These are phyloP conservation scores for Penicillium goetzii DNA, from an alignment of 495 filamentous ascomycete genomes.

Conservation along the genomic window DNA sequence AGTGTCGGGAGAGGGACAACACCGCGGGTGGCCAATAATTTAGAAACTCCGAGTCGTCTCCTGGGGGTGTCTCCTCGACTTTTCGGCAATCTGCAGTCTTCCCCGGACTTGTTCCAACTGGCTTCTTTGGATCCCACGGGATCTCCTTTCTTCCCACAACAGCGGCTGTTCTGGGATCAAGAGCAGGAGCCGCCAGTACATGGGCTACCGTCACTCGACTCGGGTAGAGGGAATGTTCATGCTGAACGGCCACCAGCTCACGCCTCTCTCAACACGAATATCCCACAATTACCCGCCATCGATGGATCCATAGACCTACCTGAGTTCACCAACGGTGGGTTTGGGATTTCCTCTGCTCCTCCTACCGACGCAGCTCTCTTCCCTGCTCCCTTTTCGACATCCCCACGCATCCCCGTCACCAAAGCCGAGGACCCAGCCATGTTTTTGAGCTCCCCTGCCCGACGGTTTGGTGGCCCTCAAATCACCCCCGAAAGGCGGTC, in stretches of 20 bases:
- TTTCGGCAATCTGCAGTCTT: slow-evolving; percentile 60
- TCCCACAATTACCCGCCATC: slow-evolving; percentile 48
- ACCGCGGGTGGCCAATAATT: slow-evolving; percentile 35
- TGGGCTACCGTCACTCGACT: slow-evolving; percentile 28
- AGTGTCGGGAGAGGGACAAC: slow-evolving; percentile 32
- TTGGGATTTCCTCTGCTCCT: slow-evolving; percentile 36
- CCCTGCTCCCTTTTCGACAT: slow-evolving; percentile 52
- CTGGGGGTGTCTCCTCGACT: slow-evolving; percentile 49
- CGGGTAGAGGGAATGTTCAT: slow-evolving; percentile 6
- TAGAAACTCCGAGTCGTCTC: slow-evolving; percentile 50
- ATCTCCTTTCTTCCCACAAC: slow-evolving; percentile 66
- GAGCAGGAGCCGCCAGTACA: slow-evolving; percentile 40
- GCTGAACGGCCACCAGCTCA: slow-evolving; percentile 12
- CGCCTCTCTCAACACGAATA: slow-evolving; percentile 24
- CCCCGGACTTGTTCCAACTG: slow-evolving; percentile 71
- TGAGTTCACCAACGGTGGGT: slow-evolving; percentile 37
- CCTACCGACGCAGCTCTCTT: slow-evolving; percentile 49
- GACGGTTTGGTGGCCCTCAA: slow-evolving; percentile 49
- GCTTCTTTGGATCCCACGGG: slow-evolving; percentile 70
- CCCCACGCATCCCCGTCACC: slow-evolving; percentile 44
- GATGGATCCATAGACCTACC: slow-evolving; percentile 45
- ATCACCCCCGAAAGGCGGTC: slow-evolving; percentile 39
- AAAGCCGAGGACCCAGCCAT: slow-evolving; percentile 58
- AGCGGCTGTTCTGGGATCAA: slow-evolving; percentile 77
- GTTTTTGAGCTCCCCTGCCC: slow-evolving; percentile 58